A percentile compares a stretch with the other conserved stretches of the same genome.
phyloP scores from a whole-genome alignment of 345 rosid genomes.

The Eucalyptus curtisii region DNA sequence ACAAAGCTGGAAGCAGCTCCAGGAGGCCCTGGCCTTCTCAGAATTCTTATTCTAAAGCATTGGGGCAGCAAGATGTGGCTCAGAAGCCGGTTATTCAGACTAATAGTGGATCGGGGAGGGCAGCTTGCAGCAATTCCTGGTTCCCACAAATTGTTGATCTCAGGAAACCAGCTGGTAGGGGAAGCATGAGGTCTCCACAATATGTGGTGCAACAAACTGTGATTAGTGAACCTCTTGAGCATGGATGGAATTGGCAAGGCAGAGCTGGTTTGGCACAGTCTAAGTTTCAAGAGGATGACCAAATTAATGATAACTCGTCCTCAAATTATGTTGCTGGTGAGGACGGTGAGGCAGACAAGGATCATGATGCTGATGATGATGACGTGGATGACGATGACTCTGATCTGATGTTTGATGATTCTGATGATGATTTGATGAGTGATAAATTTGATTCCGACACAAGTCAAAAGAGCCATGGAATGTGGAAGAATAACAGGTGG shows the following conservation, averaged over 20 bases:
- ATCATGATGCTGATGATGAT: constrained; percentile 19
- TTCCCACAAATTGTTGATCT: constrained; percentile 21
- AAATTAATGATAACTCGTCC: background rate
- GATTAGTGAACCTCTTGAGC: constrained; percentile 47
- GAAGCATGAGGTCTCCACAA: constrained; percentile 20
- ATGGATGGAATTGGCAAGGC: constrained; percentile 89
- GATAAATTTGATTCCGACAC: constrained; percentile 84
- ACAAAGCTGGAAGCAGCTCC: constrained; percentile 34
- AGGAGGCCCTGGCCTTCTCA: constrained; percentile 32
- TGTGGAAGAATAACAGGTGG: constrained; percentile 61
- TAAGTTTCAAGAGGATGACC: constrained; percentile 12
- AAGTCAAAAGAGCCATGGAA: constrained; percentile 63
- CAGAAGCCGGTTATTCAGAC: constrained; percentile 26
- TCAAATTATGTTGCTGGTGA: background rate
- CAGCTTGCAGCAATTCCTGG: constrained; percentile 31
- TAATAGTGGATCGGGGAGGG: constrained; percentile 28
- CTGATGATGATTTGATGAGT: constrained; percentile 64
- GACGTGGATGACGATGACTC: constrained; percentile 26
- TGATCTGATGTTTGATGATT: constrained; percentile 38
- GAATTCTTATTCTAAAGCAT: constrained; percentile 15
- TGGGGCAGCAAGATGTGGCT: constrained; percentile 26
- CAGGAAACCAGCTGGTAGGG: constrained; percentile 36
- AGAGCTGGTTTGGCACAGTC: constrained; percentile 23
- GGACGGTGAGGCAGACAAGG: background rate
- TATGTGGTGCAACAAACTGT: constrained; percentile 16